Evolutionary conservation across 2,329 filamentous ascomycete species (phyloP), one percentile per base, ranked within the genome.

Genomic region (Botrytis cinerea): DNA sequence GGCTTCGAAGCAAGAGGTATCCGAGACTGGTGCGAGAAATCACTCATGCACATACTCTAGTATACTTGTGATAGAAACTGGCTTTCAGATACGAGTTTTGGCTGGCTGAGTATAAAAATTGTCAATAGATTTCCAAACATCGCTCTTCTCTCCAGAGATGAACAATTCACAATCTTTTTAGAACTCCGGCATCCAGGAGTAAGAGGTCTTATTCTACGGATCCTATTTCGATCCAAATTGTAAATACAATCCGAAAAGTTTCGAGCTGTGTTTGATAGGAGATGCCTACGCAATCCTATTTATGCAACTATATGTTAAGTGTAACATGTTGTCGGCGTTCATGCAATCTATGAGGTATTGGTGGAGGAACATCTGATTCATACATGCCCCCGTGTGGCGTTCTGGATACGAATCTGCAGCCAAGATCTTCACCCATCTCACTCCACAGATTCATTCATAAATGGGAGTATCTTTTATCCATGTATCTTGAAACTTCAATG

Each of bases 31-130:
- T 16, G 18, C 40, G 28, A 32, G 48, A 16, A 45, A 46, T 22
- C 67, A 51, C 74, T 63, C 25, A 71, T 18, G 22, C 18, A 25
- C 51, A 16, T 32, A 51, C 51, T 46, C 66, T 94, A 97, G 81
- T 94, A 97, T 84, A 94, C 94, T 0, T 85, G 92, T 0, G 93
- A 93, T 0, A 94, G 97, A 80, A 97, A 18, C 28, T 38, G 75
- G 40, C 61, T 51, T 61, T 28, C 28, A 28, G 38, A 59, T 14
- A 61, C 35, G 14, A 40, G 22, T 25, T 38, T 22, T 38, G 20
- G 22, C 46, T 45, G 4, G 22, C 57, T n/a, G 32, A 46, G 22
- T 16, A 63, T 63, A 7, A 48, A 35, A 48, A 8, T 43, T 22
- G 46, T 18, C 59, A 32, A 61, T 4, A 38, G 20, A 38, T 4